Base-by-base conservation (phyloP, 768 basidiomycete genomes). In the Tricholoma sp. region DNA sequence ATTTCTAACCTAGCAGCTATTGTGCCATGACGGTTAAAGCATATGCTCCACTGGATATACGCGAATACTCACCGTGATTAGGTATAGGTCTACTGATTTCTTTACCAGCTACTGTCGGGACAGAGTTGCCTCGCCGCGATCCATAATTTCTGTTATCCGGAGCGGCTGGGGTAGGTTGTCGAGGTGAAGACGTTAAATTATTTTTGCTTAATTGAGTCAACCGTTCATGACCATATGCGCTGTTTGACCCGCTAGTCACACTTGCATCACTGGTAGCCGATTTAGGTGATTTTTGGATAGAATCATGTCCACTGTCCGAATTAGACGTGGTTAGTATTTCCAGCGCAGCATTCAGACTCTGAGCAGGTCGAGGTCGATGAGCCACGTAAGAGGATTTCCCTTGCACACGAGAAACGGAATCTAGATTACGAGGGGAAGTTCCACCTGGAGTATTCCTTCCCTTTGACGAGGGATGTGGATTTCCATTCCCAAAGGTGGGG, bases 271-370 rank as follows among this genome's bases (percentile, higher is more conserved):
- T 62, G 47, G 61, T 59, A 37, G 65, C 56, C 28, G 66, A 66
- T 48, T 61, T 62, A 34, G 65, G 58, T 31, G 66, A 65, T 52
- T 61, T 70, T 33, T 55, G 64, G 39, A 58, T 58, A 8, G 72
- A 68, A 44, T 57, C 60, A 53, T 73, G 71, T 3, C 69, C 71
- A 58, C 66, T 74, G 37, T 80, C 77, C 17, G 78, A 79, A 34
- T 70, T 72, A 1, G 79, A 71, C 28, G 65, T 72, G 3, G 76
- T 73, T 42, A 91, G 70, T 70, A 84, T 80, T 68, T 91, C 86
- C 33, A 87, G 72, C 13, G 86, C 88, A 55, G 88, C 88, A 61
- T 79, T 81, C 47, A 91, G 74, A 59, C 86, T 89, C 70, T 89
- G 88, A 0, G 86, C 85, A 53, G 74, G 78, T 45, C 80, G 80